A percentile compares a stretch with the other conserved stretches of the same genome.
These are phyloP conservation scores for Phaseolus lunatus DNA, from an alignment of 306 rosid genomes.

Conservation along the genomic window DNA sequence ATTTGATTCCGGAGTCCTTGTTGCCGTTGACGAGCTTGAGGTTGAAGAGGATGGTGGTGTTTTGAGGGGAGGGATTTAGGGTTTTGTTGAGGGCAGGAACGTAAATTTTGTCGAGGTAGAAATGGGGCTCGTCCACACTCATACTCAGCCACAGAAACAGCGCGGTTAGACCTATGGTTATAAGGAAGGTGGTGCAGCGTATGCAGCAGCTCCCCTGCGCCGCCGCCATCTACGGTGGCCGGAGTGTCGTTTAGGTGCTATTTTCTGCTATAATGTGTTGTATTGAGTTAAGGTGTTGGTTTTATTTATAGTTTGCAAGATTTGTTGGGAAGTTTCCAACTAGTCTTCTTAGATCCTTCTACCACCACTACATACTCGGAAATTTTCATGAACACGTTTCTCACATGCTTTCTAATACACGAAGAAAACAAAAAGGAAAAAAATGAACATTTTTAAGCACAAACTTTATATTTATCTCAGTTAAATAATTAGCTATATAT, in stretches of 20 bases:
- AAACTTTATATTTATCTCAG: too few species aligned
- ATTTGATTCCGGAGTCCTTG: constrained; percentile 76
- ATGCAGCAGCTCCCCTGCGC: constrained; percentile 35
- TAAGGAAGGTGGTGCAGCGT: constrained; percentile 45
- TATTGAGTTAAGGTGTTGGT: not conserved
- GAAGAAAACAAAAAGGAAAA: too few species aligned
- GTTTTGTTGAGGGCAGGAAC: constrained; percentile 74
- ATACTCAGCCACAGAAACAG: constrained; percentile 63
- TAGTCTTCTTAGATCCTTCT: not conserved
- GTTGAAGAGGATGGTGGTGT: constrained; percentile 50
- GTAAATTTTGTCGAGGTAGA: constrained; percentile 56
- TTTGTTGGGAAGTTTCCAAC: constrained; percentile 15
- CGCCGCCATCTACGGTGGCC: constrained; percentile 39
- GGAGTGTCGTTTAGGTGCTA: not conserved
- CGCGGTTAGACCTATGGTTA: constrained; percentile 50
- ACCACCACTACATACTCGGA: not conserved
- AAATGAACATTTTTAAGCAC: too few species aligned
- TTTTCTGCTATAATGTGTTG: not conserved
- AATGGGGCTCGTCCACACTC: constrained; percentile 61
- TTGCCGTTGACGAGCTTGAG: constrained; percentile 59
- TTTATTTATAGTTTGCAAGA: constrained; percentile 11
- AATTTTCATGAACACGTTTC: not conserved
- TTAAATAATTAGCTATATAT: too few species aligned
- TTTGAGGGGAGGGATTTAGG: constrained; percentile 42
- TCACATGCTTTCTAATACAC: too few species aligned